These are phyloP conservation scores for Aplosporella prunicola DNA, from an alignment of 2,329 filamentous ascomycete species.

Conservation along the genomic window DNA sequence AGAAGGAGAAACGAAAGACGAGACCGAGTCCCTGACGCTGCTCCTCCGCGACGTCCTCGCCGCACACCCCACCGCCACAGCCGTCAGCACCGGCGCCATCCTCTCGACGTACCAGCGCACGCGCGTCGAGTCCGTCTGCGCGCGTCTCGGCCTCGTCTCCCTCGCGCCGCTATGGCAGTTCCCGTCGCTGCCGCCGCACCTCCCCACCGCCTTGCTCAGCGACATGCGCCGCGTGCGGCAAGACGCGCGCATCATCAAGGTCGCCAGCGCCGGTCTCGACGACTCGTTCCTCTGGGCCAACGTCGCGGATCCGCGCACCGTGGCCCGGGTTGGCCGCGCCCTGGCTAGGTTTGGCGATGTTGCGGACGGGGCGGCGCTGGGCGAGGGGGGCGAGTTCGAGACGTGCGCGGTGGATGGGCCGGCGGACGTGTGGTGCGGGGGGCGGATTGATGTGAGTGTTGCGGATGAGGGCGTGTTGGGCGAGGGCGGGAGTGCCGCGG, in stretches of 20 bases:
- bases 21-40: conserved; percentile 78
- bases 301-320: conserved; percentile 50
- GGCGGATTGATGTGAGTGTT: conserved; percentile 54
- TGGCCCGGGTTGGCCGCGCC: conserved; percentile 42
- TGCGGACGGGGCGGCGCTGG: conserved; percentile 63
- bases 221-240: conserved; percentile 74
- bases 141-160: conserved; percentile 72
- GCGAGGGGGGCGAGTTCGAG: conserved; percentile 95
- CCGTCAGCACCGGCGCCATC: conserved; percentile 83
- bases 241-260: conserved; percentile 89
- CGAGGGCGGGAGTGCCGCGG: conserved; percentile 68
- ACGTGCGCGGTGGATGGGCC: conserved; percentile 82
- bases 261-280: conserved; percentile 81
- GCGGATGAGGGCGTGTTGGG: conserved; percentile 52
- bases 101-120: conserved; percentile 93
- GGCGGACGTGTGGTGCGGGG: conserved; percentile 57
- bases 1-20: conserved; percentile 47
- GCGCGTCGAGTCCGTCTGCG: conserved; percentile 81
- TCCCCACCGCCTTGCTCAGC: conserved; percentile 49
- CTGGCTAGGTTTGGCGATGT: conserved; percentile 63
- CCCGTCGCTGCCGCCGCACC: conserved; percentile 54
- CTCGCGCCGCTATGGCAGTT: conserved; percentile 92
- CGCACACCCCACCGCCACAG: conserved; percentile 71
- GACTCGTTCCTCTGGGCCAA: conserved; percentile 72
- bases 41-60: conserved; percentile 59